A percentile compares a stretch with the other conserved stretches of the same genome.
These are phyloP conservation scores for Ampelomyces quisqualis DNA, from an alignment of 2,329 filamentous ascomycete genomes.

Conservation along the genomic window DNA sequence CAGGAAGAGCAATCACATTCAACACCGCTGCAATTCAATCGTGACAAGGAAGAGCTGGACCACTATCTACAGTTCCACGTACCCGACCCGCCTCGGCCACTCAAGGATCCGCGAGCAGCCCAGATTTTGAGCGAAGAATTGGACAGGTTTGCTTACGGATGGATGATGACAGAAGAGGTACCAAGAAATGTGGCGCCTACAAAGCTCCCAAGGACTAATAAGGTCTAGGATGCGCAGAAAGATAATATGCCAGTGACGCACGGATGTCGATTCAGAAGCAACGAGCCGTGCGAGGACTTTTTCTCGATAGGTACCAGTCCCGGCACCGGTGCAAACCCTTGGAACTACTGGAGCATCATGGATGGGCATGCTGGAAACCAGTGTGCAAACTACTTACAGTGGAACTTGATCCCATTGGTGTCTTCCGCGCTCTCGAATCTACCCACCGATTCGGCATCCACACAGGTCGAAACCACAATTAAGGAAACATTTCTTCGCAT, in stretches of 20 bases:
- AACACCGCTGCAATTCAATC: conserved; percentile 31
- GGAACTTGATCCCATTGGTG: conserved; percentile 48
- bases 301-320: conserved; percentile 32
- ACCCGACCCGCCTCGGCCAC: conserved; percentile 17
- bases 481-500: conserved; percentile 59
- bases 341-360: conserved; percentile 49
- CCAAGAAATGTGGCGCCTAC: too few species aligned
- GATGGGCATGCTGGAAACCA: conserved; percentile 55
- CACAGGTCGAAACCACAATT: conserved; percentile 57
- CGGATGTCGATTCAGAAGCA: conserved; percentile 32
- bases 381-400: conserved; percentile 46
- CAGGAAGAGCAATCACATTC: conserved; percentile 12
- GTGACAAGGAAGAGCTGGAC: conserved; percentile 29
- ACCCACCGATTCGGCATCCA: conserved; percentile 40
- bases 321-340: conserved; percentile 30
- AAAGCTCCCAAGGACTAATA: too few species aligned
- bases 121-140: conserved; percentile 29
- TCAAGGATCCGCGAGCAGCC: conserved; percentile 24
- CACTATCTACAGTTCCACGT: conserved; percentile 30
- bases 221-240: conserved; percentile 23
- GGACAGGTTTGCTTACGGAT: conserved; percentile 26
- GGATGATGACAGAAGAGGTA: conserved; percentile 32
- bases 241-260: conserved; percentile 37
- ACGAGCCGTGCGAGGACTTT: conserved; percentile 39
- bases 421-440: conserved; percentile 42